Evolutionary conservation across 371 early-diverging fungal species (phyloP), one percentile per base, ranked within the genome.

Genomic region (Haplosporangium sp.): DNA sequence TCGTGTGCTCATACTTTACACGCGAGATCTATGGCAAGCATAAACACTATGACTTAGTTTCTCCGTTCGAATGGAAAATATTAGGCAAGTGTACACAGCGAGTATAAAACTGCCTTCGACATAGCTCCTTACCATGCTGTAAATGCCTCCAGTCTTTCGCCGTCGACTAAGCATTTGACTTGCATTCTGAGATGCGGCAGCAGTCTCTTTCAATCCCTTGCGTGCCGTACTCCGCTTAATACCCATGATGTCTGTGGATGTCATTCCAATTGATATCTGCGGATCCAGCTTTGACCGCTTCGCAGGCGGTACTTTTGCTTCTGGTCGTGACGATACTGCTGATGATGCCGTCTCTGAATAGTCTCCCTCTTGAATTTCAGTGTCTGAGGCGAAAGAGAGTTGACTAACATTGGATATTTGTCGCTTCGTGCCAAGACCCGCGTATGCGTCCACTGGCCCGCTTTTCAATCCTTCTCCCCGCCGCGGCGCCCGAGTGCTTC

Each of bases 351-450:
- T 55, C n/a, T 51, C 20, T 14, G 6, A 13, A n/a, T 54, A n/a
- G 42, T 38, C 50, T 2, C 53, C 54, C 10, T 62, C 65, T 12
- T 46, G 52, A 43, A 47, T 64, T 40, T 71, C 72, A 20, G 2
- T 53, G 20, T 68, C 73, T 40, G 80, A 68, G 3, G 55, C 50
- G 6, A 60, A 20, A 3, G 76, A 76, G 21, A 76, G 57, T 9
- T 70, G 66, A 38, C 80, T 79, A 43, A 79, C 63, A 36, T 79
- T 79, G 6, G 80, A 79, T 12, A 79, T 61, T 12, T 59, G 60
- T 0, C 80, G 68, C 40, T 79, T 79, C 20, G 65, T 55, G 12
- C 66, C 52, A 11, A 67, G 37, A 5, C 50, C 20, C 52, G 9
- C 14, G 13, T 65, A 64, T 4, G 38, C 37, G 13, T 59, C 55